Evolutionary conservation across 768 basidiomycete genomes (phyloP).

Genomic region (Fistulinella prunicolor): DNA sequence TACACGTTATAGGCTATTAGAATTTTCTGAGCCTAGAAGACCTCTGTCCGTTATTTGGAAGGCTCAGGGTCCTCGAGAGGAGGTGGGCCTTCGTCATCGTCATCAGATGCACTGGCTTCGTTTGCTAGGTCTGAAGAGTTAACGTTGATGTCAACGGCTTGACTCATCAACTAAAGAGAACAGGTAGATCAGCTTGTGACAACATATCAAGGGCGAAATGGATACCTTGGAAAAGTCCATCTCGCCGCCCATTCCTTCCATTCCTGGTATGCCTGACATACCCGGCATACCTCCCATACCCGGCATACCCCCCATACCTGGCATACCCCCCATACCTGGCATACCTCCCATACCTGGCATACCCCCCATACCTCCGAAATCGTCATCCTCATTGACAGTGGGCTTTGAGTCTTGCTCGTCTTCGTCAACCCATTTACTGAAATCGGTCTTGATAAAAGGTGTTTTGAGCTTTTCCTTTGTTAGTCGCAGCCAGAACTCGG

Average conservation of each 20-base stretch:
- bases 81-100: constrained; percentile 66
- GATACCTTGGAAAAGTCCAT: constrained; percentile 68
- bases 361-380: constrained; percentile 29
- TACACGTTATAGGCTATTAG: constrained; percentile 3
- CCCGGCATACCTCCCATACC: no score
- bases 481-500: constrained; percentile 90
- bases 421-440: constrained; percentile 94
- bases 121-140: background rate
- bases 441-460: constrained; percentile 90
- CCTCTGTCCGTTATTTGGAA: constrained; percentile 1
- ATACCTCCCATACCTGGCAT: constrained; percentile 34
- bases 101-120: constrained; percentile 33
- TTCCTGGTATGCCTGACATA: no score
- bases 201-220: constrained; percentile 2
- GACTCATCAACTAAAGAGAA: constrained; percentile 40
- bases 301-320: no score
- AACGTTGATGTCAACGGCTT: constrained; percentile 21
- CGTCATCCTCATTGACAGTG: constrained; percentile 34
- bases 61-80: constrained; percentile 71
- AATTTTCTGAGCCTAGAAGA: background rate
- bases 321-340: constrained; percentile 27
- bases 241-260: constrained; percentile 42
- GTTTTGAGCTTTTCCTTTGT: constrained; percentile 84
- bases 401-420: constrained; percentile 83
- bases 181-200: constrained; percentile 3